Evolutionary conservation across 805 yeast species (phyloP).

Genomic region (Cyberlindnera nakhonratchasimensis): DNA sequence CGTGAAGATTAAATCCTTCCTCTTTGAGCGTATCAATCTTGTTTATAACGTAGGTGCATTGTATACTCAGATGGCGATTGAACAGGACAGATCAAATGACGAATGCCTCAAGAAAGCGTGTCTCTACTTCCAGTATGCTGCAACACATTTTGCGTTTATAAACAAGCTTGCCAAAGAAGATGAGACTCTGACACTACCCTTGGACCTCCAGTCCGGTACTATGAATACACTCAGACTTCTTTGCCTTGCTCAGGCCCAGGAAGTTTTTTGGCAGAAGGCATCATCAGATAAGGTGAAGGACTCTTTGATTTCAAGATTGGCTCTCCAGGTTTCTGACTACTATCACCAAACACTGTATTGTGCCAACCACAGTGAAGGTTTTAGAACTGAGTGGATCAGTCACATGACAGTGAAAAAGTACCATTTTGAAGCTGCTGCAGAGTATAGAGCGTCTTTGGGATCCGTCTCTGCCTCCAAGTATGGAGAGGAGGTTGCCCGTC

Average conservation of each 20-base stretch:
- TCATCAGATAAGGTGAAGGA: constrained; percentile 47
- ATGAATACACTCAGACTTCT: constrained; percentile 47
- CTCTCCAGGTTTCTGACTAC: constrained; percentile 57
- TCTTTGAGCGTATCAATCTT: constrained; percentile 59
- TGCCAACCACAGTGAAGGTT: constrained; percentile 45
- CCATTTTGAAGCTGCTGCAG: constrained; percentile 73
- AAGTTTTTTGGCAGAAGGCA: constrained; percentile 78
- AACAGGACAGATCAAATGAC: constrained; percentile 39
- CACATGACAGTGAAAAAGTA: constrained; percentile 54
- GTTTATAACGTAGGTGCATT: constrained; percentile 67
- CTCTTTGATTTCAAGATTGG: constrained; percentile 57
- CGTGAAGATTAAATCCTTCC: constrained; percentile 43
- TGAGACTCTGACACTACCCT: constrained; percentile 28
- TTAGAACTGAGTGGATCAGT: constrained; percentile 62
- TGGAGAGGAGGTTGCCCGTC: constrained; percentile 68
- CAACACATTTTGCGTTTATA: constrained; percentile 68
- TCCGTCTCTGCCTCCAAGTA: constrained; percentile 48
- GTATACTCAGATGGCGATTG: constrained; percentile 53
- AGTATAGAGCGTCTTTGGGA: constrained; percentile 54
- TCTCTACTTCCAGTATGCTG: constrained; percentile 62
- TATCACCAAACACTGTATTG: constrained; percentile 46
- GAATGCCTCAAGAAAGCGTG: constrained; percentile 64
- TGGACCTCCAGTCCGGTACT: constrained; percentile 51
- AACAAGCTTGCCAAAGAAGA: constrained; percentile 46
- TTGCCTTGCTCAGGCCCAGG: constrained; percentile 84